Conservation (phyloP, 305 asterid genomes). For the Striga hermonthica region DNA sequence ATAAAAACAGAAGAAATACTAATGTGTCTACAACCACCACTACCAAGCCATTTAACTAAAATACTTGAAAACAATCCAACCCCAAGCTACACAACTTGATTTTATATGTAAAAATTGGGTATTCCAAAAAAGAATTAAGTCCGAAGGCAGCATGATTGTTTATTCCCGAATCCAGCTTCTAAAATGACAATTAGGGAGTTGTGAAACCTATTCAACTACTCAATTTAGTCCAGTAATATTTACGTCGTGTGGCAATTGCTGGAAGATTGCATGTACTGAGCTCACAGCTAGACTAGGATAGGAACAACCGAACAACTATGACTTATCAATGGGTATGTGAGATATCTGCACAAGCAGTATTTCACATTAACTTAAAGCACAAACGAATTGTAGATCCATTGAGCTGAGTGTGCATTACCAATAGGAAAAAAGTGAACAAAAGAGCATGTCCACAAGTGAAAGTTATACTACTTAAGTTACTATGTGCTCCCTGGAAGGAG, state of each 20-base stretch:
- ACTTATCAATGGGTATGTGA: not conserved
- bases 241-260: not conserved
- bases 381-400: not conserved
- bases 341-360: not conserved
- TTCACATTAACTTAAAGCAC: not conserved
- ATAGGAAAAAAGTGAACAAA: not conserved
- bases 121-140: not conserved
- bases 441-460: not conserved
- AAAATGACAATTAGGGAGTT: not conserved
- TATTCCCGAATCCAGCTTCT: not conserved
- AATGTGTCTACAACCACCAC: not conserved
- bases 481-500: not conserved
- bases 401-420: not conserved
- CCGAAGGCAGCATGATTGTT: not conserved
- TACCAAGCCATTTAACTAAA: not conserved
- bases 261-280: not conserved
- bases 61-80: not conserved
- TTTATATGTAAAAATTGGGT: not conserved
- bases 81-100: not conserved
- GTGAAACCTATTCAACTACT: conserved; percentile 1
- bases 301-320: not conserved
- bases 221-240: not conserved
- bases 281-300: not conserved
- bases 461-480: not conserved
- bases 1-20: not conserved